Evolutionary conservation across 2,329 filamentous ascomycete species (phyloP).

Genomic region (Xylariaceae sp.): DNA sequence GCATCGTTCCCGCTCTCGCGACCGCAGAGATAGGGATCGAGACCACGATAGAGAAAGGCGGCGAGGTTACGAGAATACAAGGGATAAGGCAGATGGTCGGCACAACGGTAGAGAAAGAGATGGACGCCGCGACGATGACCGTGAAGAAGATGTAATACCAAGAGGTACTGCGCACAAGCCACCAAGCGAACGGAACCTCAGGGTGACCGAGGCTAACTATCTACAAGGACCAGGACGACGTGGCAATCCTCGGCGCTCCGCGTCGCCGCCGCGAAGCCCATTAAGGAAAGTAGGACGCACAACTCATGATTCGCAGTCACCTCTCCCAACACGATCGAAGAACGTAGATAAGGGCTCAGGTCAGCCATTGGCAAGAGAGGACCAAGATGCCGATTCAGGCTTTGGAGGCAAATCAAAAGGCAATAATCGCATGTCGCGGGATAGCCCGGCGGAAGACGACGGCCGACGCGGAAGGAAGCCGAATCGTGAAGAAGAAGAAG

Average conservation of each 20-base stretch:
- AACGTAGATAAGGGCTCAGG: constrained; percentile 24
- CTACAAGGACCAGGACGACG: constrained; percentile 28
- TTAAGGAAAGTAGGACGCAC: constrained; percentile 26
- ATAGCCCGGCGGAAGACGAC: constrained; percentile 36
- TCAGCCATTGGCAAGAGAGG: constrained; percentile 46
- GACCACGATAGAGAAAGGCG: constrained; percentile 46
- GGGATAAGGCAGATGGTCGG: constrained; percentile 25
- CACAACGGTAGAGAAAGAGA: constrained; percentile 24
- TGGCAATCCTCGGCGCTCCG: constrained; percentile 31
- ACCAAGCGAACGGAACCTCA: background rate
- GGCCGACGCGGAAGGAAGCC: constrained; percentile 24
- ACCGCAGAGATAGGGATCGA: constrained; percentile 45
- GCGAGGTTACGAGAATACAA: constrained; percentile 24
- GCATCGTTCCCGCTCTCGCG: constrained; percentile 44
- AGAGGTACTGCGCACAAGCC: constrained; percentile 26
- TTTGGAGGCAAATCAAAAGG: constrained; percentile 29
- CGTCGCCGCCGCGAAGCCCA: constrained; percentile 31
- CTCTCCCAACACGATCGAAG: constrained; percentile 40
- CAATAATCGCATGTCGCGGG: constrained; percentile 27
- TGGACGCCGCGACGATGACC: constrained; percentile 31
- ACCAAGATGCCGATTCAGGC: constrained; percentile 39
- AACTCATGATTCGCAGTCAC: constrained; percentile 37
- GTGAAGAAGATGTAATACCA: constrained; percentile 23
- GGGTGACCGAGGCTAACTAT: constrained; percentile 16
- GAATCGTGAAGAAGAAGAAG: constrained; percentile 21